Base-by-base conservation (phyloP, 257 asterid genomes). In the Gentiana dahurica region DNA sequence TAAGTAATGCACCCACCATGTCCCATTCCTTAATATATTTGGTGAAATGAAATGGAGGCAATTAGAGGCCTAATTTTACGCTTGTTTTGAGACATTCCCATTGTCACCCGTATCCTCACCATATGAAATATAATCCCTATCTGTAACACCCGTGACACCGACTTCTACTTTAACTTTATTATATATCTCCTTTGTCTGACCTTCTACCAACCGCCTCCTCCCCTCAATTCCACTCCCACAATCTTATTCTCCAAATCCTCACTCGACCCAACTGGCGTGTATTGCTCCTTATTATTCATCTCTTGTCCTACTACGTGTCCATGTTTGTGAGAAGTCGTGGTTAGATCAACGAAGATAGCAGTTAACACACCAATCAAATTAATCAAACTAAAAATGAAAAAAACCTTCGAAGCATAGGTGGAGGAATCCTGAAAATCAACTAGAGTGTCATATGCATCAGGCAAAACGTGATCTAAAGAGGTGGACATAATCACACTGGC, bases 401-500 rank as follows among this genome's bases (percentile, higher is more conserved):
- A 75, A 54, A 70, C 80, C 57, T 75, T 70, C 80, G 77, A 75
- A 0, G 77, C 77, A 53, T 75, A 77, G n/a, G 36, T 63, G 0
- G 77, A 70, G 1, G 77, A 53, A 36, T 63, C 71, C 56, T 75
- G 74, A 52, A 77, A 75, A 60, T 75, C 77, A 8, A 77, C 64
- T 8, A 75, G 80, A 0, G 80, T 74, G 51, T 58, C 64, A 47
- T 51, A 75, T 2, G 80, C 80, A 36, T 75, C 77, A 1, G 80
- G 80, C n/a, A 75, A 61, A 6, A 75, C 77, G 50, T 75, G 80
- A 4, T 70, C 74, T 5, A 75, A 69, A 2, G 80, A 70, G 2
- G 80, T 75, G 3, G 80, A 75, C 1, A 75, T 56, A 11, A 75
- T 75, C 2, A 75, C 77, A 3, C 80, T 74, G 6, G 77, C 77